Base-by-base conservation (phyloP, 805 yeast species). In the Maudiozyma barnettii region DNA sequence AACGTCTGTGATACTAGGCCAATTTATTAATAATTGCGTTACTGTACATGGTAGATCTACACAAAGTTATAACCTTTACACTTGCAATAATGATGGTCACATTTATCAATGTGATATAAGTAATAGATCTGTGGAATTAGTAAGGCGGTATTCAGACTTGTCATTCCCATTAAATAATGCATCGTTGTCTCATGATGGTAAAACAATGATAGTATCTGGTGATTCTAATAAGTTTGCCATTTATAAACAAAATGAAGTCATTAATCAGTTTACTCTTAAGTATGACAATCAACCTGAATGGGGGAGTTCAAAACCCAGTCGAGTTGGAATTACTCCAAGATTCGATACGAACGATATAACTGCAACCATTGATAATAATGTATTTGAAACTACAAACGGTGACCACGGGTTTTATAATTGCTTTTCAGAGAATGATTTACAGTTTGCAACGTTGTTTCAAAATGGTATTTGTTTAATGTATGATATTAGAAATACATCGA, bases 321-420 rank as follows among this genome's bases (percentile, higher is more conserved):
- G 40, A 21, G 23, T 19, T 3, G 22, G 22, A 5, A 49, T 59
- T 41, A 49, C 58, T 16, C 59, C 68, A 30, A 51, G 65, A 37
- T 62, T 57, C 48, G 63, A 65, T 21, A 48, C 57, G 30, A 54
- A 61, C 9, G 66, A 65, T 22, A 51, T 49, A 18, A 52, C 64
- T 8, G 30, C 4, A 45, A 61, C 35, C 6, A 13, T 48, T 6
- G 52, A 49, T 59, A 65, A 67, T 41, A 65, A 64, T 42, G 67
- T 77, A 2, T 70, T 79, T 45, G 72, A 69, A 47, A 81, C 91
- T 0, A 52, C 59, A 22, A 63, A 69, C 2, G 80, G 83, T 48
- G 95, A 85, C 54, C 77, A 83, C 41, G 96, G 96, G 2, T 86
- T 89, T 59, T 89, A 95, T 5, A 79, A 86, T 0, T 77, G 84